Percentiles rank a stretch among this genome's conserved stretches.
Conservation (phyloP, 148 eudicot genomes). For the Amaranthus hypochondriacus region DNA sequence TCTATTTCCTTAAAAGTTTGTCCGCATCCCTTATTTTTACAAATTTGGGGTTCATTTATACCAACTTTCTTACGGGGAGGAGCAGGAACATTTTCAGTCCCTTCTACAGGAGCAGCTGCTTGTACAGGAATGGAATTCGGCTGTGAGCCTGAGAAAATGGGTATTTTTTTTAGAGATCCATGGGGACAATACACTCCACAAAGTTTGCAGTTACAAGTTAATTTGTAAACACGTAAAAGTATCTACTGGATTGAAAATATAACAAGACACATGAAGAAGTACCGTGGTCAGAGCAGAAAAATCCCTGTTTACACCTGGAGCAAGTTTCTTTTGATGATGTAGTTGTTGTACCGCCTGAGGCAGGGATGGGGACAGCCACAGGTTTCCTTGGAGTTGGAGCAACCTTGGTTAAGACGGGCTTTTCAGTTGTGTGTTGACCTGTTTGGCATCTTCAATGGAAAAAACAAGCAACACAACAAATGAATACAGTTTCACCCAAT, state of each 20-base stretch:
- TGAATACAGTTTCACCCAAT: neutral
- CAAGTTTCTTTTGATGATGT: slow-evolving; percentile 56
- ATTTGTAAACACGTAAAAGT: neutral
- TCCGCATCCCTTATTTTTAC: slow-evolving; percentile 91
- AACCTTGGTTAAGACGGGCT: slow-evolving; percentile 59
- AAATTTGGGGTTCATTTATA: slow-evolving; percentile 71
- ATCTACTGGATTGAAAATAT: neutral
- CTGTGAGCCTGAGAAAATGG: slow-evolving; percentile 52
- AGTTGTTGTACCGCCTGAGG: slow-evolving; percentile 29
- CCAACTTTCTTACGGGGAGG: slow-evolving; percentile 43
- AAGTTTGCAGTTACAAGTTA: neutral
- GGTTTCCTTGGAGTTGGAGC: slow-evolving; percentile 33
- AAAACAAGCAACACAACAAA: neutral
- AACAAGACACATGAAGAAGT: slow-evolving; percentile 15
- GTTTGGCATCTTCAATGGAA: slow-evolving; percentile 59
- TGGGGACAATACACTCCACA: neutral
- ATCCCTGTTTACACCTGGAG: slow-evolving; percentile 87
- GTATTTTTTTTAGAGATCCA: neutral
- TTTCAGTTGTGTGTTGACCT: slow-evolving; percentile 89
- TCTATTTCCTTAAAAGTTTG: slow-evolving; percentile 70
- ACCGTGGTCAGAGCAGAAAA: slow-evolving; percentile 97
- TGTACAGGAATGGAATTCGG: slow-evolving; percentile 40
- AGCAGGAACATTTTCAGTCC: slow-evolving; percentile 29
- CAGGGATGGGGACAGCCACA: slow-evolving; percentile 24
- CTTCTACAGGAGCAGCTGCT: slow-evolving; percentile 21